Base-by-base conservation (phyloP, 1,139 yeast genomes). In the Kodamaea sp. region DNA sequence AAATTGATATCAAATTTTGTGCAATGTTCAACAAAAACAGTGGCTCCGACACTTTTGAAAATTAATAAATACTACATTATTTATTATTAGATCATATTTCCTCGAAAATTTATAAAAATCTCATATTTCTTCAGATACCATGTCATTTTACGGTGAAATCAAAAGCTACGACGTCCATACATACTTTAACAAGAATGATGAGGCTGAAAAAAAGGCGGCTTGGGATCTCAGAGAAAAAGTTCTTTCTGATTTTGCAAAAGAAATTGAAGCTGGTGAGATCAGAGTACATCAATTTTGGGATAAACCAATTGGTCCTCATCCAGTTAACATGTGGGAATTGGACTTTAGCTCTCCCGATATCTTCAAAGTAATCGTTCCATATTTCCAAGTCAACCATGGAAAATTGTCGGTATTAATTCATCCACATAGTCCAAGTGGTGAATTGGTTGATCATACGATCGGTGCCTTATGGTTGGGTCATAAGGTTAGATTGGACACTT, bases 291-390 rank as follows among this genome's bases (percentile, higher is more conserved):
- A 67, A 45, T 60, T 75, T 35, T 73, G 76, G 69, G 75, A 74
- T 35, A 57, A 58, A 37, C 74, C 80, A 20, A 58, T 79, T 34
- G 84, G 84, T 0, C 84, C 84, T 1, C 84, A 79, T 47, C 79
- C 82, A 0, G 55, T 66, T 23, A 55, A 53, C 42, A 68, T 69
- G 74, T 69, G 67, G 63, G 75, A 69, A 47, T 49, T 69, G 35
- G 74, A 69, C 53, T 63, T 65, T 43, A 51, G 51, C 34, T 50
- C 42, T n/a, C 66, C 69, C 0, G 66, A 59, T 31, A 38, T 65
- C 11, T 65, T 65, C 41, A 34, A 8, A 24, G 29, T 15, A 5
- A 34, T 50, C 4, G 48, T 51, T 5, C 61, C 70, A 27, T 66
- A 64, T 61, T 77, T 57, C 50, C 81, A 76, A 48, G 43, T 72